Base-by-base conservation (phyloP, 177 flowering plant genomes). In the Vitis hybrid region DNA sequence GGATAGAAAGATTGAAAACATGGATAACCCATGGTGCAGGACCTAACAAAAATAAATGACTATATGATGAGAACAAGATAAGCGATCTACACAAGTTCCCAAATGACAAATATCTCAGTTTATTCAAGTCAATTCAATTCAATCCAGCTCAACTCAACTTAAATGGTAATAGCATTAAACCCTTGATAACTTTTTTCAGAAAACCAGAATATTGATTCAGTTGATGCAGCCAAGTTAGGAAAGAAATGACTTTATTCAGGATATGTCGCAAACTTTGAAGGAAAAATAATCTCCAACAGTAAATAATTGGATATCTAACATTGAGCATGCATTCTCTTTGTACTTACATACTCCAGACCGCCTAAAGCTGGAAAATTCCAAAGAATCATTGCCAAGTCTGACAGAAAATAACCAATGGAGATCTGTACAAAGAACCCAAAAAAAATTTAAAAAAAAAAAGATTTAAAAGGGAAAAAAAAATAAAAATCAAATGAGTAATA, bases 311-410 rank as follows among this genome's bases (percentile, higher is more conserved):
- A 40, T 50, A 50, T 50, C 15, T 2, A 51, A 49, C 6, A 51
- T 50, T 12, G 8, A 68, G 18, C 56, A 60, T 62, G 66, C 15
- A 52, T 11, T n/a, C 8, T 12, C 18, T 65, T 8, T 15, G 52
- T 69, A 87, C 97, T 88, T 81, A 91, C 97, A 81, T 87, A 91
- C 70, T 91, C 94, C 72, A 79, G 49, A 61, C 97, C 92, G 66
- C 97, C 94, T 73, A 91, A 77, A 70, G 83, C 81, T 52, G 94
- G 94, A 81, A 62, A 86, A 51, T 70, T 62, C 88, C 91, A 89
- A n/a, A 91, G 60, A 52, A 91, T 89, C 94, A 91, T 89, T 64
- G 79, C 87, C 77, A 91, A 58, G 73, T 91, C 97, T 14, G 88
- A 56, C n/a, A 91, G 77, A 69, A 91, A 91, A 82, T 91, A 91